Conservation (phyloP, 768 basidiomycete genomes). For the Suillus plorans region DNA sequence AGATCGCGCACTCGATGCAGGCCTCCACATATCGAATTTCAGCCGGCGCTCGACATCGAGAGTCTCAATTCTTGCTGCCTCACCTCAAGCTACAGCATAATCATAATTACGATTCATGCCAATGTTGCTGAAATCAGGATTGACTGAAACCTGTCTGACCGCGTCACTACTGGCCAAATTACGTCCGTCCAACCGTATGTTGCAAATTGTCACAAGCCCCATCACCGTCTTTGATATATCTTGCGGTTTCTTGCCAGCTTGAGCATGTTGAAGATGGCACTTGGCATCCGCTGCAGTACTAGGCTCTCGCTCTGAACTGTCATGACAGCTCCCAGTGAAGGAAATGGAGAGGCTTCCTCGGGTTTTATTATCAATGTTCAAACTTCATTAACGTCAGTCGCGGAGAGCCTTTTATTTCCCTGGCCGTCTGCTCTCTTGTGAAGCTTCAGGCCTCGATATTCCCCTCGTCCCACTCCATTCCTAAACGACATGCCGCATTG, state of each 20-base stretch:
- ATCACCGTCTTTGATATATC: not conserved
- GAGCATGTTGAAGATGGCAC: not conserved
- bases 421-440: not conserved
- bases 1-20: not conserved
- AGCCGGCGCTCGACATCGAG: not conserved
- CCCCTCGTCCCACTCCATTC: not conserved
- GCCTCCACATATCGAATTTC: not conserved
- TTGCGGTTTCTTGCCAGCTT: not conserved
- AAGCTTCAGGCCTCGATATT: not conserved
- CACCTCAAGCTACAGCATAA: not conserved
- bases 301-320: not conserved
- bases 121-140: not conserved
- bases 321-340: not conserved
- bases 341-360: not conserved
- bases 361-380: not conserved
- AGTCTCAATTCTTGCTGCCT: not conserved
- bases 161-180: not conserved
- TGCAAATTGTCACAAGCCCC: not conserved
- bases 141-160: not conserved
- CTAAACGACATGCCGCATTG: constrained; percentile 32
- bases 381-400: not conserved
- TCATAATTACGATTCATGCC: not conserved
- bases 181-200: not conserved
- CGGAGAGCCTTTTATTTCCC: not conserved
- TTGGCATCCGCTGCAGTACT: not conserved